Evolutionary conservation across 495 filamentous ascomycete species (phyloP), one percentile per base, ranked within the genome.

Genomic region (Bathelium albidoporum): DNA sequence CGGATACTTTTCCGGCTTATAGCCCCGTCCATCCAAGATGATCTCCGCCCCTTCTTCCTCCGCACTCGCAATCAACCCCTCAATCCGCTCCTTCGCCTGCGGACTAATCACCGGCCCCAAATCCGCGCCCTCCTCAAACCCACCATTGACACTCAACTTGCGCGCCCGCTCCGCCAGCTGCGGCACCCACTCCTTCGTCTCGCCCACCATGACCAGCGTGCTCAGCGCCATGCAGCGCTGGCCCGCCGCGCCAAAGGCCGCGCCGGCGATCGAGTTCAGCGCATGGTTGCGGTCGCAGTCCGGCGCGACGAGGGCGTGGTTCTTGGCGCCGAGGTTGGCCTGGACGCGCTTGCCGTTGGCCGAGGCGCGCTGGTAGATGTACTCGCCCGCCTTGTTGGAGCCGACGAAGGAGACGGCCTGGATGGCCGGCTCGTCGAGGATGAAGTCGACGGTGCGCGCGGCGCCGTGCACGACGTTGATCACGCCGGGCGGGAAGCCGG

Each of bases 381-480:
- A 99, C 76, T 97, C 90, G 67, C 94, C 94, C 18, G 94, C 94
- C 75, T 89, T 88, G 82, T 97, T 97, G 77, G 90, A 87, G 45
- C 94, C 94, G 49, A 99, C 94, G 66, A 99, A 99, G 78, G 85
- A 89, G 69, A 99, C 87, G n/a, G 94, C 94, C 82, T 97, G 97
- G 80, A 99, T 96, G 59, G 84, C 84, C 34, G 94, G 94, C 69
- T 91, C 92, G 72, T 99, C 94, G 58, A 99, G 82, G 71, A 99
- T 95, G 77, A 97, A 99, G 77, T 99, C 89, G 36, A 99, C 94
- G 18, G 94, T 90, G 75, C 85, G 87, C 64, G 90, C 88, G 24
- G 91, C 82, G 61, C 94, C 94, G 73, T 99, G 94, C 59, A 99
- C 82, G 58, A 99, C 84, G 79, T 96, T 99, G 65, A 99, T 80